These are phyloP conservation scores for Glarea lozoyensis DNA, from an alignment of 495 filamentous ascomycete genomes.

Conservation along the genomic window DNA sequence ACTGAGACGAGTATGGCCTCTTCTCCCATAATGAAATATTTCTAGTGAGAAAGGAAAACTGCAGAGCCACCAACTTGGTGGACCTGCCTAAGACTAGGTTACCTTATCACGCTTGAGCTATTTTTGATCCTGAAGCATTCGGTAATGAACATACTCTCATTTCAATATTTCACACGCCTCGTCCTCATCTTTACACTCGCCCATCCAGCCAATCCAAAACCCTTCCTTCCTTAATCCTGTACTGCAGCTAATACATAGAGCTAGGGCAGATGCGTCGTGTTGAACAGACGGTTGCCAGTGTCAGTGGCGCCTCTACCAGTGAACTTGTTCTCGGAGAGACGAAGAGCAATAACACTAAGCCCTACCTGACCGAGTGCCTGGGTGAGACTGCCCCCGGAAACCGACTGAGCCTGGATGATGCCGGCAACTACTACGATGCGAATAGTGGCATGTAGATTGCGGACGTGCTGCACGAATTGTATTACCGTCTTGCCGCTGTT, in stretches of 20 bases:
- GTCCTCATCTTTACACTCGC: too few species aligned
- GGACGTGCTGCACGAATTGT: conserved; percentile 45
- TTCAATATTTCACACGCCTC: too few species aligned
- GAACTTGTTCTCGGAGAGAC: conserved; percentile 47
- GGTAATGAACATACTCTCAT: too few species aligned
- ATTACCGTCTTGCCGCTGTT: conserved; percentile 46
- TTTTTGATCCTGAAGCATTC: too few species aligned
- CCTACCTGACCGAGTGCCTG: conserved; percentile 19
- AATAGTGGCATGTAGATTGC: conserved; percentile 30
- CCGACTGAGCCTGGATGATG: conserved; percentile 40
- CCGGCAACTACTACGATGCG: conserved; percentile 48
- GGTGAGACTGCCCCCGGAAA: conserved; percentile 23
- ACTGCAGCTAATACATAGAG: not conserved
- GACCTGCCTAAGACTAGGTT: too few species aligned
- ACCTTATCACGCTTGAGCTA: too few species aligned
- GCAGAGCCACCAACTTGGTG: too few species aligned
- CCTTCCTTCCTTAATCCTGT: not conserved
- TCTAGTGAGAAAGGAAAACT: too few species aligned
- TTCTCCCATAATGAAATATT: conserved; percentile 26
- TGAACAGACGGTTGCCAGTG: conserved; percentile 53
- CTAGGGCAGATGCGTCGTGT: conserved; percentile 33
- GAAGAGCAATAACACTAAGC: conserved; percentile 41
- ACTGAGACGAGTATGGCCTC: conserved; percentile 34
- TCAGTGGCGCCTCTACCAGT: conserved; percentile 44
- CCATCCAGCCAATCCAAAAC: conserved; percentile 1